These are phyloP conservation scores for Cicer judaicum DNA, from an alignment of 306 rosid species.

Conservation along the genomic window DNA sequence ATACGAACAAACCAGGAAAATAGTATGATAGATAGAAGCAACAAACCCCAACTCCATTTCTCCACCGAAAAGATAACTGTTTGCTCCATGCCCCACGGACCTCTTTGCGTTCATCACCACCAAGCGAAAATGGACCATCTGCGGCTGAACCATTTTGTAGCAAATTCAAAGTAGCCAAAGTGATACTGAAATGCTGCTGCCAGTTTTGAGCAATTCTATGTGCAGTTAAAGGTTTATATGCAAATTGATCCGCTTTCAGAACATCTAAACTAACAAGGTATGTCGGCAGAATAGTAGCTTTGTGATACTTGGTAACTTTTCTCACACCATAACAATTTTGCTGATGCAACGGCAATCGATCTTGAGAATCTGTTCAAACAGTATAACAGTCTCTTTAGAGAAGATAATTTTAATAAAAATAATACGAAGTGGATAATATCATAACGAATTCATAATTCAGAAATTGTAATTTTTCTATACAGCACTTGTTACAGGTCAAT, in stretches of 20 bases:
- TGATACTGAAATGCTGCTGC: slow-evolving; percentile 77
- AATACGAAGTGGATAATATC: slow-evolving; percentile 15
- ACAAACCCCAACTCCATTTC: slow-evolving; percentile 78
- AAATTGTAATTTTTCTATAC: neutral
- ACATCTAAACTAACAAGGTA: slow-evolving; percentile 78
- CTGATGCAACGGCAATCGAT: slow-evolving; percentile 47
- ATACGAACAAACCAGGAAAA: slow-evolving; percentile 37
- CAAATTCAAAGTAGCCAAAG: slow-evolving; percentile 64
- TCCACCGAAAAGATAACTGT: slow-evolving; percentile 73
- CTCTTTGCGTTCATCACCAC: slow-evolving; percentile 72
- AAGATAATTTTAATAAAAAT: slow-evolving; percentile 25
- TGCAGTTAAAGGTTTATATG: slow-evolving; percentile 58
- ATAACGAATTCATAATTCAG: slow-evolving; percentile 8
- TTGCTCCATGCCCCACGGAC: slow-evolving; percentile 70
- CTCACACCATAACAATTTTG: slow-evolving; percentile 50
- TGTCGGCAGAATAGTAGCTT: slow-evolving; percentile 60
- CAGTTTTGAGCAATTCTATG: slow-evolving; percentile 63
- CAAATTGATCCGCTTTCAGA: slow-evolving; percentile 64
- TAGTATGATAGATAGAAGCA: slow-evolving; percentile 46
- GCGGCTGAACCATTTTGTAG: slow-evolving; percentile 58
- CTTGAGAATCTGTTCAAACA: slow-evolving; percentile 57
- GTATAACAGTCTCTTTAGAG: slow-evolving; percentile 33
- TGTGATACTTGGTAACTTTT: slow-evolving; percentile 53
- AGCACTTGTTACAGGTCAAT: neutral
- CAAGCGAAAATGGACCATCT: slow-evolving; percentile 54